Percentiles rank a stretch among this genome's conserved stretches.
phyloP scores from a whole-genome alignment of 371 early-diverging fungal species.

The Rhizomucor miehei region DNA sequence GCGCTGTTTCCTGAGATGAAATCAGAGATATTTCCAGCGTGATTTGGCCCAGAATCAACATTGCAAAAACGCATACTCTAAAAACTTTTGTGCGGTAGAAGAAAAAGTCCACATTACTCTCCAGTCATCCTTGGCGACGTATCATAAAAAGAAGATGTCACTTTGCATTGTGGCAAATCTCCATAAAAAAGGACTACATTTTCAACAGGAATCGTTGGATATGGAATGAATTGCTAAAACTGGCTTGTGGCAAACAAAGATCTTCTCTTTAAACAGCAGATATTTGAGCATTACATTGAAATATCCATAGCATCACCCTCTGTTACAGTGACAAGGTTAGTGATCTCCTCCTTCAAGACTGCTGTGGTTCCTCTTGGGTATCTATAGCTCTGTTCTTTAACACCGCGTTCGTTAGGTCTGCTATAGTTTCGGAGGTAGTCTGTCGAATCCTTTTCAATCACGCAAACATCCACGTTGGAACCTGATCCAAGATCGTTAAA shows the following conservation, averaged over 20 bases:
- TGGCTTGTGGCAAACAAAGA: not conserved
- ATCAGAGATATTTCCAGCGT: too few species aligned
- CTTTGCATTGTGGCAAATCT: too few species aligned
- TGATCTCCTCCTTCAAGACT: constrained; percentile 43
- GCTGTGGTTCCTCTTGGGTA: constrained; percentile 49
- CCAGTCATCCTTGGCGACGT: too few species aligned
- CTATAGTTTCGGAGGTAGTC: constrained; percentile 86
- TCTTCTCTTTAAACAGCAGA: not conserved
- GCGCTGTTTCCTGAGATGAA: too few species aligned
- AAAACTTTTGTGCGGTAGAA: too few species aligned
- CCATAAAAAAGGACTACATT: too few species aligned
- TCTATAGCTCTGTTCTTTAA: constrained; percentile 81
- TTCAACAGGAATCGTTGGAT: too few species aligned
- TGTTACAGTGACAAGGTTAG: constrained; percentile 31
- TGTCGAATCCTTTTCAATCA: constrained; percentile 80
- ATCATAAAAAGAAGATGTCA: too few species aligned
- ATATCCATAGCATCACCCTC: constrained; percentile 55
- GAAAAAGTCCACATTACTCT: too few species aligned
- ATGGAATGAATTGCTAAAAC: too few species aligned
- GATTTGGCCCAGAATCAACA: too few species aligned
- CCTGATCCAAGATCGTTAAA: constrained; percentile 99
- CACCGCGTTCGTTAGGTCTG: constrained; percentile 86
- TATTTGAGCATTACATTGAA: constrained; percentile 24
- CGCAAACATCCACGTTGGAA: constrained; percentile 96
- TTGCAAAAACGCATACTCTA: too few species aligned